phyloP scores from a whole-genome alignment of 768 basidiomycete genomes.

The Hypholoma fasciculare region DNA sequence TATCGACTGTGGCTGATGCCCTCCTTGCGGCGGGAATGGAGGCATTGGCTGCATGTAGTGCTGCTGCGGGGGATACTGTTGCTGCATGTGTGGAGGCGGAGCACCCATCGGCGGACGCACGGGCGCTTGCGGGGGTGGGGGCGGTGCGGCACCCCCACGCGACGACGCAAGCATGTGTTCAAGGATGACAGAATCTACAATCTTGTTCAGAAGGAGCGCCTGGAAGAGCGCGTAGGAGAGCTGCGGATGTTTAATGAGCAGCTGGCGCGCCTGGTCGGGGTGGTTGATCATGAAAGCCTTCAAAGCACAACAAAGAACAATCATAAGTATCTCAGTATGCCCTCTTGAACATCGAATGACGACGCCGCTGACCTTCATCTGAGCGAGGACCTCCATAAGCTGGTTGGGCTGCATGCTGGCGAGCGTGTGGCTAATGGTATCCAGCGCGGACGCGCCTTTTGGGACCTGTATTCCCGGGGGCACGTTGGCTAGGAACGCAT shows the following conservation, averaged over 20 bases:
- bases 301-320: too few relatives aligned
- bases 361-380: conserved; percentile 83
- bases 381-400: conserved; percentile 91
- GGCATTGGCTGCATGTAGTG: conserved; percentile 41
- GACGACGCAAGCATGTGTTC: conserved; percentile 61
- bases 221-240: conserved; percentile 96
- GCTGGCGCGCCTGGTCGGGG: conserved; percentile 82
- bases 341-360: neutral
- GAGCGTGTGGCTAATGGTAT: conserved; percentile 83
- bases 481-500: conserved; percentile 61
- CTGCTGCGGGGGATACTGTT: conserved; percentile 40
- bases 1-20: conserved; percentile 32
- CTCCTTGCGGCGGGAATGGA: conserved; percentile 29
- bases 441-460: conserved; percentile 70
- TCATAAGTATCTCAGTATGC: too few relatives aligned
- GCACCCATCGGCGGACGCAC: conserved; percentile 24
- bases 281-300: conserved; percentile 92
- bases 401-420: conserved; percentile 83
- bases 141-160: conserved; percentile 19
- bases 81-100: conserved; percentile 23
- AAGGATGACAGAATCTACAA: conserved; percentile 85
- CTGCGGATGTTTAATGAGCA: conserved; percentile 89
- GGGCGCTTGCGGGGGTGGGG: conserved; percentile 16
- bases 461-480: conserved; percentile 78
- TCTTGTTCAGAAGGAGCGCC: conserved; percentile 88